Evolutionary conservation across 768 basidiomycete species (phyloP).

Genomic region (Cubamyces lactineus): DNA sequence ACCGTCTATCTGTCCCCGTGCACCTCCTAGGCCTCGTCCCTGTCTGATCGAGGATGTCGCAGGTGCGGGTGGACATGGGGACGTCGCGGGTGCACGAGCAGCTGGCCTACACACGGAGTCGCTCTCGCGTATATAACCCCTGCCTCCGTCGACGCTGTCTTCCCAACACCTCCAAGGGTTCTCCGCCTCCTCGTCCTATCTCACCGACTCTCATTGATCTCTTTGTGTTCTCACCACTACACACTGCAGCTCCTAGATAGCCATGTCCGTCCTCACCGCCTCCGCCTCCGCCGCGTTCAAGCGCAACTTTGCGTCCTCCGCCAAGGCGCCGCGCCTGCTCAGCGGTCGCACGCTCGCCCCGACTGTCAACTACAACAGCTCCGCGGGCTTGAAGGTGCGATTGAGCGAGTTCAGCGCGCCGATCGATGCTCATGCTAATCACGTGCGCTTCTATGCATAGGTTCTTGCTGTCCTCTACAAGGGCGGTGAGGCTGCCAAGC

Average conservation of each 20-base stretch:
- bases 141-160: background rate
- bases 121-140: slow-evolving; percentile 1
- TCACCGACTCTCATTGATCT: too few species aligned
- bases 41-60: background rate
- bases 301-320: slow-evolving; percentile 15
- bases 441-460: slow-evolving; percentile 38
- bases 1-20: background rate
- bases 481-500: slow-evolving; percentile 63
- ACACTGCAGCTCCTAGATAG: background rate
- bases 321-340: slow-evolving; percentile 18
- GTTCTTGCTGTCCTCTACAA: slow-evolving; percentile 76
- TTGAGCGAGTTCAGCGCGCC: too few species aligned
- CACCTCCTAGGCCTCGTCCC: background rate
- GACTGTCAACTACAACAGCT: slow-evolving; percentile 13
- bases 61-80: background rate
- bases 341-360: slow-evolving; percentile 19
- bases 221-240: too few species aligned
- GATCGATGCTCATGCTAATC: background rate
- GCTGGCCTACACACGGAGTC: background rate
- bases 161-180: background rate
- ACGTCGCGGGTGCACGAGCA: background rate
- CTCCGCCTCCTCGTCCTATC: background rate
- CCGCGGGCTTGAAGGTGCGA: slow-evolving; percentile 22
- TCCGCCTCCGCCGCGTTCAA: slow-evolving; percentile 20
- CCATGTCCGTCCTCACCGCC: slow-evolving; percentile 21